Percentiles rank a stretch among this genome's conserved stretches.
phyloP scores from a whole-genome alignment of 495 filamentous ascomycete genomes.

The Cercophora newfieldiana region DNA sequence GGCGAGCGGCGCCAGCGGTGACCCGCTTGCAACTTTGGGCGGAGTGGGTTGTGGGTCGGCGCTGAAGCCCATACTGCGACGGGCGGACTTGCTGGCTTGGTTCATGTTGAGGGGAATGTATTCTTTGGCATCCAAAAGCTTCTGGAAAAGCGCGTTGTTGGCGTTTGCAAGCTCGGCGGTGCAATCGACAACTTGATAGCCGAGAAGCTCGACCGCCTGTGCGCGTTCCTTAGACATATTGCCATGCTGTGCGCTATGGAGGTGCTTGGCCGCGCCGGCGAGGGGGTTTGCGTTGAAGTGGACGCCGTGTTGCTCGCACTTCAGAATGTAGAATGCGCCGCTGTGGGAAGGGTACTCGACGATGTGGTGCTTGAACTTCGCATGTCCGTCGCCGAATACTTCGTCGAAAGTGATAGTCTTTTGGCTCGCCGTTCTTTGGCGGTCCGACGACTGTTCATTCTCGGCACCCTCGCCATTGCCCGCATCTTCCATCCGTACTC shows the following conservation, averaged over 20 bases:
- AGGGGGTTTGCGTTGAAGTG: constrained; percentile 45
- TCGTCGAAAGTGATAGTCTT: constrained; percentile 41
- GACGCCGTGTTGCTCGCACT: constrained; percentile 44
- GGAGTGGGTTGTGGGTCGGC: not conserved
- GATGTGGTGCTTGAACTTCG: constrained; percentile 43
- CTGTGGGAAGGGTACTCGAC: constrained; percentile 36
- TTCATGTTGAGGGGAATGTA: constrained; percentile 36
- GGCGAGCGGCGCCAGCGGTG: not conserved
- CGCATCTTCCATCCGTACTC: not conserved
- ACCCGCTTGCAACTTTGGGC: not conserved
- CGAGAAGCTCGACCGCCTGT: constrained; percentile 36
- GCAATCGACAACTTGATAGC: constrained; percentile 40
- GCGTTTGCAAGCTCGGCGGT: constrained; percentile 20
- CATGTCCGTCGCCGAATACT: constrained; percentile 39
- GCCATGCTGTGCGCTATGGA: constrained; percentile 38
- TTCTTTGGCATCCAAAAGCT: constrained; percentile 28
- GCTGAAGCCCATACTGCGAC: constrained; percentile 17
- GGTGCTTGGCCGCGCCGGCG: constrained; percentile 45
- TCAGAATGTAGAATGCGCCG: constrained; percentile 41
- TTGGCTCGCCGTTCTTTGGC: constrained; percentile 2
- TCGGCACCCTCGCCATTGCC: not conserved
- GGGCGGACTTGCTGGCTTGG: constrained; percentile 25
- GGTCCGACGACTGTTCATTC: not conserved
- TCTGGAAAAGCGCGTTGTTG: constrained; percentile 39
- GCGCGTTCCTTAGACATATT: constrained; percentile 34